phyloP scores from a whole-genome alignment of 176 grass and related monocot species.

The Cenchrus americanus region DNA sequence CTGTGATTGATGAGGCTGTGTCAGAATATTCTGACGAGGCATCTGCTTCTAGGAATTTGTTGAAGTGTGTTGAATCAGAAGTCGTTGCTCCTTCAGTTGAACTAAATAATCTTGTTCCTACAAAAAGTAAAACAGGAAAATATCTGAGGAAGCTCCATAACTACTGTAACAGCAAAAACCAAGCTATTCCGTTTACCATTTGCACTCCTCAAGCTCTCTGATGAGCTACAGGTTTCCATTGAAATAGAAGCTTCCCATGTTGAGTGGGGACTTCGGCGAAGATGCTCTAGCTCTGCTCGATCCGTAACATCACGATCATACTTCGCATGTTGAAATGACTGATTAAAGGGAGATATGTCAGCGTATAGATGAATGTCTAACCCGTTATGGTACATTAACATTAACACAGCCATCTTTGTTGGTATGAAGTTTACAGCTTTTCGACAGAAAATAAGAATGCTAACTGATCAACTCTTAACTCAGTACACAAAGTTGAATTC shows the following conservation, averaged over 20 bases:
- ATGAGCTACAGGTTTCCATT: conserved; percentile 80
- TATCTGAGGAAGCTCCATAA: conserved; percentile 13
- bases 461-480: neutral
- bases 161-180: conserved; percentile 20
- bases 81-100: conserved; percentile 44
- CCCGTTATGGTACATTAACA: conserved; percentile 10
- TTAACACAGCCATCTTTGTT: neutral
- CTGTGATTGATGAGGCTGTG: conserved; percentile 65
- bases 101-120: conserved; percentile 63
- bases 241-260: conserved; percentile 75
- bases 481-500: conserved; percentile 13
- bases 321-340: conserved; percentile 55
- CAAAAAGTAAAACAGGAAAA: conserved; percentile 37
- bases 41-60: conserved; percentile 56
- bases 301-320: conserved; percentile 36
- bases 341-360: conserved; percentile 33
- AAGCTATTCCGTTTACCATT: conserved; percentile 58
- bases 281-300: conserved; percentile 46
- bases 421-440: conserved; percentile 7
- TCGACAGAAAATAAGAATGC: neutral
- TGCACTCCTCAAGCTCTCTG: conserved; percentile 73
- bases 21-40: conserved; percentile 61
- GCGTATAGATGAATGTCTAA: neutral
- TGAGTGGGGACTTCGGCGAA: conserved; percentile 51
- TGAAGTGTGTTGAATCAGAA: conserved; percentile 49